These are phyloP conservation scores for Leonotis leonurus DNA, from an alignment of 257 asterid genomes.

Conservation along the genomic window DNA sequence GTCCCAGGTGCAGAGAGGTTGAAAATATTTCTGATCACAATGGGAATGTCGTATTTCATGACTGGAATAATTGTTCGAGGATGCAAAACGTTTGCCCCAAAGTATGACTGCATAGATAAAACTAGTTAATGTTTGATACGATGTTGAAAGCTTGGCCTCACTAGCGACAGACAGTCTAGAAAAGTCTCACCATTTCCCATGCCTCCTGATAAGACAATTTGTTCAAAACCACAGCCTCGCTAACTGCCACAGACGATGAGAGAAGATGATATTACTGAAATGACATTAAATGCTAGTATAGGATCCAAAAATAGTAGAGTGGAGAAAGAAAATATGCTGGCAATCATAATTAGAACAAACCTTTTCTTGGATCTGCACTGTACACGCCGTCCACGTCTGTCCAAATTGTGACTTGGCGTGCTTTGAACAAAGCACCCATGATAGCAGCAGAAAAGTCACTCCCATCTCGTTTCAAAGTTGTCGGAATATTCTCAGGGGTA, in stretches of 20 bases:
- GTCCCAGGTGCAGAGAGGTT: slow-evolving; percentile 95
- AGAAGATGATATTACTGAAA: neutral
- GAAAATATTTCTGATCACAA: slow-evolving; percentile 94
- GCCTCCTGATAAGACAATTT: slow-evolving; percentile 95
- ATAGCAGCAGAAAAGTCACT: slow-evolving; percentile 99
- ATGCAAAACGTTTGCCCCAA: slow-evolving; percentile 97
- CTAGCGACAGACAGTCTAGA: slow-evolving; percentile 9
- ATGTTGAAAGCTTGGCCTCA: slow-evolving; percentile 9
- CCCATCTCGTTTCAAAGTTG: slow-evolving; percentile 98
- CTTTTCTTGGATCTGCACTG: slow-evolving; percentile 99
- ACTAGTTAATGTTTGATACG: slow-evolving; percentile 19
- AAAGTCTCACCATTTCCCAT: slow-evolving; percentile 88
- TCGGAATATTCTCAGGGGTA: slow-evolving; percentile 82
- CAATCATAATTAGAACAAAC: slow-evolving; percentile 28
- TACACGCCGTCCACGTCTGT: slow-evolving; percentile 97
- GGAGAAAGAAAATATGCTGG: neutral
- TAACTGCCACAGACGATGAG: slow-evolving; percentile 42
- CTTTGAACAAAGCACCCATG: slow-evolving; percentile 85
- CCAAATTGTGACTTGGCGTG: slow-evolving; percentile 96
- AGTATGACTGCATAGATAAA: slow-evolving; percentile 69
- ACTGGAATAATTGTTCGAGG: slow-evolving; percentile 99
- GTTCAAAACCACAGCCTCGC: slow-evolving; percentile 95
- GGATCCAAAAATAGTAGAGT: neutral
- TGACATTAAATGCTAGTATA: neutral
- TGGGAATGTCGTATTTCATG: slow-evolving; percentile 92